A percentile compares a stretch with the other conserved stretches of the same genome.
Evolutionary conservation across 2,329 filamentous ascomycete genomes (phyloP).

Genomic region (Stagonosporopsis vannaccii): DNA sequence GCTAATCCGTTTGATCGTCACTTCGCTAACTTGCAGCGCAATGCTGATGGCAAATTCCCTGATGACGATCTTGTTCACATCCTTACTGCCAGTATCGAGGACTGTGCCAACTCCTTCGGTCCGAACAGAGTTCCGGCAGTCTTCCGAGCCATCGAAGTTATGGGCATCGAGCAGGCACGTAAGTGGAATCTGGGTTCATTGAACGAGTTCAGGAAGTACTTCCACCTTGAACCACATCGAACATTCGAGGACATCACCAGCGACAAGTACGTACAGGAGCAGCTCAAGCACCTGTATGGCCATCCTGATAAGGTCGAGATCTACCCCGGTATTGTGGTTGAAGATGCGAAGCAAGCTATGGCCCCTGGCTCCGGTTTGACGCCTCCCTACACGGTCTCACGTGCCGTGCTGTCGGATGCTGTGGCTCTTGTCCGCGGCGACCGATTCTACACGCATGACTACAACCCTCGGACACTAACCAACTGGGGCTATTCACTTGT

Average conservation of each 20-base stretch:
- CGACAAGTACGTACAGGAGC: constrained; percentile 72
- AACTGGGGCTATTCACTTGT: constrained; percentile 85
- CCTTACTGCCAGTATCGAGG: constrained; percentile 73
- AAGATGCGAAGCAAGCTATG: constrained; percentile 77
- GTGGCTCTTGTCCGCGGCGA: constrained; percentile 81
- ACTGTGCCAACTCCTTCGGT: constrained; percentile 69
- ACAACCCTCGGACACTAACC: constrained; percentile 72
- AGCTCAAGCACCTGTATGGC: constrained; percentile 68
- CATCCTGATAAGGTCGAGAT: constrained; percentile 82
- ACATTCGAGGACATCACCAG: constrained; percentile 86
- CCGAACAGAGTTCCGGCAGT: constrained; percentile 74
- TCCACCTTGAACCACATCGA: constrained; percentile 76
- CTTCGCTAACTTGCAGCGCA: constrained; percentile 72
- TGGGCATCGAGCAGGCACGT: constrained; percentile 79
- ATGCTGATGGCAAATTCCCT: constrained; percentile 70
- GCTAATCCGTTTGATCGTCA: constrained; percentile 71
- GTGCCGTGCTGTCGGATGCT: constrained; percentile 79
- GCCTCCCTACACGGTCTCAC: constrained; percentile 77
- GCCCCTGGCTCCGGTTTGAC: constrained; percentile 73
- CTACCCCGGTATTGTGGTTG: constrained; percentile 79
- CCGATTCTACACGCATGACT: constrained; percentile 80
- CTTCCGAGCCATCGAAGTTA: constrained; percentile 77
- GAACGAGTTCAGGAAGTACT: constrained; percentile 87
- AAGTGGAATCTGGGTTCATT: constrained; percentile 79
- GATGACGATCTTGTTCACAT: constrained; percentile 80